Conservation (phyloP, 2,329 filamentous ascomycete species). For the Cladosporium cucumerinum region DNA sequence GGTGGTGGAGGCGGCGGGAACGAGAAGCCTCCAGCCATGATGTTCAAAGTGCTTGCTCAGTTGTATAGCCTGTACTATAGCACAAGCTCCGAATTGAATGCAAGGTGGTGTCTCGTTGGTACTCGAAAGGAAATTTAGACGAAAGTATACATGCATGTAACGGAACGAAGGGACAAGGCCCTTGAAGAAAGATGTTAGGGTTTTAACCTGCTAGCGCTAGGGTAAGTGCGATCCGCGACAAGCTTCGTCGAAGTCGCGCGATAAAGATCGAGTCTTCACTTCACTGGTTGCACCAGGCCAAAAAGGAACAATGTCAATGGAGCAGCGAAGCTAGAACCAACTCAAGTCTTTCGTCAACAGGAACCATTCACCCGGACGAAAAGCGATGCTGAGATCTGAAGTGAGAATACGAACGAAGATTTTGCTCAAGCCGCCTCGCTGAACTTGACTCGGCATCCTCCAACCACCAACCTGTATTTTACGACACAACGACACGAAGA, state of each 20-base stretch:
- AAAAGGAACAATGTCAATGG: background rate
- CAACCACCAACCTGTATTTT: background rate
- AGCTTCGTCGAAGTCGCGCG: background rate
- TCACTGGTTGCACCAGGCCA: no score
- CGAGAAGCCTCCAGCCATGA: conserved; percentile 33
- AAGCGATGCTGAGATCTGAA: background rate
- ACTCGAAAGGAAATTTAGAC: background rate
- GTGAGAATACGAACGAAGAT: background rate
- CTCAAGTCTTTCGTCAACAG: background rate
- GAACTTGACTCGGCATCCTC: background rate
- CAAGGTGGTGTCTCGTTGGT: background rate
- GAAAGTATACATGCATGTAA: background rate
- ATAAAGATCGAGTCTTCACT: background rate
- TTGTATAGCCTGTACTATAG: background rate
- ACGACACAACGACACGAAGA: conserved; percentile 17
- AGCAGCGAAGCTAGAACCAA: background rate
- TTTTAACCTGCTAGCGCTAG: background rate
- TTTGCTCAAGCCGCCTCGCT: conserved; percentile 12
- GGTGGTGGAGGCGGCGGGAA: conserved; percentile 51
- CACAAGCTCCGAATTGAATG: background rate
- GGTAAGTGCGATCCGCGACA: background rate
- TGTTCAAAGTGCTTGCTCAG: background rate
- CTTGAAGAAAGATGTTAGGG: background rate
- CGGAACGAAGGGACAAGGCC: background rate
- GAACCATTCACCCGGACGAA: background rate